These are phyloP conservation scores for Monosporascus ibericus DNA, from an alignment of 2,329 filamentous ascomycete species.

Conservation along the genomic window DNA sequence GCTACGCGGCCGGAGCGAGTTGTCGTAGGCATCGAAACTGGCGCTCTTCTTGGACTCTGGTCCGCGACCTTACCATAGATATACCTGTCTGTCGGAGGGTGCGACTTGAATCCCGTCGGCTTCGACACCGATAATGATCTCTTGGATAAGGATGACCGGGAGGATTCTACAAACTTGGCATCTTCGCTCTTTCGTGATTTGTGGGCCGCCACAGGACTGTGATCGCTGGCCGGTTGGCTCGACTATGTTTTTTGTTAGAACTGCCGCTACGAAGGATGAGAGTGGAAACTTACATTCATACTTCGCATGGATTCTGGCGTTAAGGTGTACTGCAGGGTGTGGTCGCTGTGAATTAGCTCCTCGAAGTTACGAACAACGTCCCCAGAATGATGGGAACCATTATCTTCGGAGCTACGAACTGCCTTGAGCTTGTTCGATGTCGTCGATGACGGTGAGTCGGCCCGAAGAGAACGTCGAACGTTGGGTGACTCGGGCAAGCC, in stretches of 20 bases:
- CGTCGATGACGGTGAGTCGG: conserved; percentile 46
- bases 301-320: conserved; percentile 75
- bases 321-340: conserved; percentile 76
- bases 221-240: conserved; percentile 32
- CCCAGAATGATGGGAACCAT: conserved; percentile 39
- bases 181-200: conserved; percentile 44
- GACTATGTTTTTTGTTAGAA: conserved; percentile 26
- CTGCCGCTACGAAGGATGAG: conserved; percentile 7
- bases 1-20: conserved; percentile 23
- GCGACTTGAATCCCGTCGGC: conserved; percentile 31
- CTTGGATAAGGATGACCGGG: conserved; percentile 38
- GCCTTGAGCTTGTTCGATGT: conserved; percentile 45
- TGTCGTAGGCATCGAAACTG: conserved; percentile 25
- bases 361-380: conserved; percentile 67
- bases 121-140: conserved; percentile 36
- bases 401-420: conserved; percentile 54
- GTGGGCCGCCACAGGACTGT: conserved; percentile 35
- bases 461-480: conserved; percentile 33
- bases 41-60: conserved; percentile 26
- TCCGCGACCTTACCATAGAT: conserved; percentile 20
- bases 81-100: conserved; percentile 25
- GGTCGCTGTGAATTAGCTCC: conserved; percentile 72
- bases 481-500: conserved; percentile 23
- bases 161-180: conserved; percentile 28
- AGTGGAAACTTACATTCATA: conserved; percentile 54